A percentile compares a stretch with the other conserved stretches of the same genome.
phyloP scores from a whole-genome alignment of 2,329 filamentous ascomycete species.

The Hypoxylon sp. region DNA sequence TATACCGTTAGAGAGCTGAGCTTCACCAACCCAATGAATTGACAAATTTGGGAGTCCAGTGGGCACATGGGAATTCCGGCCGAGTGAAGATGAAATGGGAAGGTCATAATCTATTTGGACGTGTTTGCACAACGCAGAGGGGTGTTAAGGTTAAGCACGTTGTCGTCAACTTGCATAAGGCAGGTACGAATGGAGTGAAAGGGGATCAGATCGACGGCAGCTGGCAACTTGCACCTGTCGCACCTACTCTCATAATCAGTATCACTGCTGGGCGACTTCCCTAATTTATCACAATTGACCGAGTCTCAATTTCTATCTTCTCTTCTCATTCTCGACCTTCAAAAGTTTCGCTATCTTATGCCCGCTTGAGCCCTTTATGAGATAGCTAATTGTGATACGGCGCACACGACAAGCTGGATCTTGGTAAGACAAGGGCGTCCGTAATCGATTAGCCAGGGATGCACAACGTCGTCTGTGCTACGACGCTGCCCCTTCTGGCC shows the following conservation, averaged over 20 bases:
- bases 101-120: constrained; percentile 9
- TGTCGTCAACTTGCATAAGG: constrained; percentile 41
- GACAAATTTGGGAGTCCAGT: constrained; percentile 4
- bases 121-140: constrained; percentile 19
- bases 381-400: constrained; percentile 23
- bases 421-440: constrained; percentile 29
- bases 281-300: constrained; percentile 6
- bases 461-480: constrained; percentile 29
- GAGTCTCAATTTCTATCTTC: constrained; percentile 8
- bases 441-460: constrained; percentile 5
- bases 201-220: constrained; percentile 1
- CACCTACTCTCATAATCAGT: constrained; percentile 7
- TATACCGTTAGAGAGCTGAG: constrained; percentile 11
- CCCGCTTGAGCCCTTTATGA: constrained; percentile 13
- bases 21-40: constrained; percentile 2
- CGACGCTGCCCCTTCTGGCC: constrained; percentile 26
- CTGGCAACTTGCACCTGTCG: constrained; percentile 18
- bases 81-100: constrained; percentile 3
- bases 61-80: constrained; percentile 12
- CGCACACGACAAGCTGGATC: constrained; percentile 38
- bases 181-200: constrained; percentile 23
- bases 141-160: constrained; percentile 21
- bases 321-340: constrained; percentile 10
- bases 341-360: constrained; percentile 4
- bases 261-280: constrained; percentile 1